Percentiles rank a stretch among this genome's conserved stretches.
Evolutionary conservation across 2,329 filamentous ascomycete genomes (phyloP).

Genomic region (Aspergillus intermedius): DNA sequence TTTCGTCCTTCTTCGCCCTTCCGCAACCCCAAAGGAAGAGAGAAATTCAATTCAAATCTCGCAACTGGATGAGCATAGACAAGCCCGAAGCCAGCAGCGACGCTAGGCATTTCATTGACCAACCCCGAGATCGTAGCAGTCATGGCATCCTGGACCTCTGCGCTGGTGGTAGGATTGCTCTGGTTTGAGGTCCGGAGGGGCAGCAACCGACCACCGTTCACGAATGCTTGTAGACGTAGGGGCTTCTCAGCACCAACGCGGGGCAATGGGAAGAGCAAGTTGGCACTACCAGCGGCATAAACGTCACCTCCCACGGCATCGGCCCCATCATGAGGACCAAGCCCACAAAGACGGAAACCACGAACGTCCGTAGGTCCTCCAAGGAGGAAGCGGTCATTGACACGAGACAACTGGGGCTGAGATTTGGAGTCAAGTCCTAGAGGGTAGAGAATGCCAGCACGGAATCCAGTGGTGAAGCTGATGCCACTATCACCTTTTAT

Average conservation of each 20-base stretch:
- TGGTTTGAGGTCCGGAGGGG: constrained; percentile 57
- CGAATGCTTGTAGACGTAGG: constrained; percentile 79
- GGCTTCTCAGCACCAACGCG: constrained; percentile 74
- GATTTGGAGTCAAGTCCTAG: constrained; percentile 56
- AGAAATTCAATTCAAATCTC: constrained; percentile 93
- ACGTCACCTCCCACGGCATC: constrained; percentile 89
- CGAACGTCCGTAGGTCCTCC: constrained; percentile 92
- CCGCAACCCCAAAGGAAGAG: constrained; percentile 72
- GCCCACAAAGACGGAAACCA: constrained; percentile 81
- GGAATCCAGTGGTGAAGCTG: constrained; percentile 73
- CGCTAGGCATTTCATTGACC: constrained; percentile 68
- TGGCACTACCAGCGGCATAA: constrained; percentile 82
- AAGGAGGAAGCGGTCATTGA: constrained; percentile 93
- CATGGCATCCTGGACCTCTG: constrained; percentile 41
- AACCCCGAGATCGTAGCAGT: constrained; percentile 62
- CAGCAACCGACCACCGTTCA: constrained; percentile 81
- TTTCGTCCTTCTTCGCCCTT: constrained; percentile 83
- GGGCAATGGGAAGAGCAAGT: constrained; percentile 78
- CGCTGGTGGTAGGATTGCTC: constrained; percentile 42
- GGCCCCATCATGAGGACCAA: constrained; percentile 77
- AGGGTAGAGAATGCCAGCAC: constrained; percentile 77
- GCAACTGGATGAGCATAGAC: constrained; percentile 94
- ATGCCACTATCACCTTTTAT: constrained; percentile 65
- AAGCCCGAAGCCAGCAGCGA: constrained; percentile 79
- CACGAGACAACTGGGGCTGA: constrained; percentile 61